Evolutionary conservation across 768 basidiomycete genomes (phyloP), one percentile per base, ranked within the genome.

Genomic region (Naganishia friedmannii): DNA sequence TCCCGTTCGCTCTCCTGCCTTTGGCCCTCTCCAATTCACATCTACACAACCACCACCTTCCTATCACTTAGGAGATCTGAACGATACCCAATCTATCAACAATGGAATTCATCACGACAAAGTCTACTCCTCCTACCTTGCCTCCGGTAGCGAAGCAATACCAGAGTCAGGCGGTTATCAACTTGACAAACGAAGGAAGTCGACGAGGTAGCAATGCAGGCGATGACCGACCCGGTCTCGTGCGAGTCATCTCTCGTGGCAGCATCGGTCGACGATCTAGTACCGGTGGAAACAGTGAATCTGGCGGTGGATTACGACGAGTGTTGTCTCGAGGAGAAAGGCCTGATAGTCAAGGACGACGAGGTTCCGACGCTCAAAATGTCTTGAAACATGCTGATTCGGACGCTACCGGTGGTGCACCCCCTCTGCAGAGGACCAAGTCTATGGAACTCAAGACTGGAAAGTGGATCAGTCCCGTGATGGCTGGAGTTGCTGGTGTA

Each of bases 261-360:
- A 55, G 53, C 45, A 12, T 68, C 53, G 67, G 67, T 68, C 67
- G 67, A 45, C 53, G 67, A 68, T 42, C 37, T n/a, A 54, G 53
- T 53, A 26, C 37, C 7, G 67, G 54, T 9, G 51, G 29, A 13
- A 31, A 21, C 28, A 39, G 53, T 19, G 54, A 55, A 37, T 21
- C 39, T 1, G 67, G 54, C 31, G 60, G 60, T 45, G 60, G 60
- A 10, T 63, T 63, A 26, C 60, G 60, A 46, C 37, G 42, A 42
- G 39, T 63, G 26, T 42, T 63, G 39, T 63, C 60, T 3, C 60
- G 60, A 63, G 60, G 60, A 37, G 60, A 63, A 19, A 63, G 34
- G 42, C 15, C 39, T n/a, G 60, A 63, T 45, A 34, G 34, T 42
- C 60, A 63, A 63, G 60, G 60, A 2, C 60, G 60, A 63, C 60